Conservation (phyloP, 169 alveolate species). For the Eimeria tenella region DNA sequence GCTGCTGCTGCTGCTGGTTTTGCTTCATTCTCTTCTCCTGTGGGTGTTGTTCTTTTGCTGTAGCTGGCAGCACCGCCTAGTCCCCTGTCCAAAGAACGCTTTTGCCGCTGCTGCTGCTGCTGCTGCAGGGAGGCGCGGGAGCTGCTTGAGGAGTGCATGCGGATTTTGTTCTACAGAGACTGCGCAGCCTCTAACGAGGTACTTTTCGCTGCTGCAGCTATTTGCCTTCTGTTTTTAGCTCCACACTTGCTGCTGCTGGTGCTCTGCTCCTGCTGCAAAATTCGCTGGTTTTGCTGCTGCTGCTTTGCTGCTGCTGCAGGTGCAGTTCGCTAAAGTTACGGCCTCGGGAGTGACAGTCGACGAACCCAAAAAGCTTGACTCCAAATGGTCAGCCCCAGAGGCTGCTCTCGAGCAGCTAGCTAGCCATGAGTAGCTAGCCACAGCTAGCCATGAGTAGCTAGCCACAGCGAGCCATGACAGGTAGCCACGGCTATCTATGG, state of each 20-base stretch:
- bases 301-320: background rate
- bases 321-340: slow-evolving; percentile 48
- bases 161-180: slow-evolving; percentile 51
- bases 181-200: slow-evolving; percentile 57
- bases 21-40: background rate
- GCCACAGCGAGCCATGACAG: too few relatives aligned
- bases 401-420: background rate
- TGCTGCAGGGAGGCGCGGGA: slow-evolving; percentile 39
- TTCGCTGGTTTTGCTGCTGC: background rate
- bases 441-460: too few relatives aligned
- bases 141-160: slow-evolving; percentile 72
- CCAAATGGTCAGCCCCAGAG: slow-evolving; percentile 23
- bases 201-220: background rate
- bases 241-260: background rate
- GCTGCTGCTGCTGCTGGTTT: slow-evolving; percentile 10
- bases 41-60: background rate
- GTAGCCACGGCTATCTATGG: too few relatives aligned
- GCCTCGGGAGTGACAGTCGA: slow-evolving; percentile 17
- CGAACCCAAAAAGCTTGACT: slow-evolving; percentile 35
- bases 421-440: background rate
- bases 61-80: slow-evolving; percentile 42
- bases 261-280: background rate
- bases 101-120: slow-evolving; percentile 34
- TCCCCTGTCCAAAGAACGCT: slow-evolving; percentile 42
- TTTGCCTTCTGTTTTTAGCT: background rate